phyloP scores from a whole-genome alignment of 2,329 filamentous ascomycete genomes.

The Venturia asperata region DNA sequence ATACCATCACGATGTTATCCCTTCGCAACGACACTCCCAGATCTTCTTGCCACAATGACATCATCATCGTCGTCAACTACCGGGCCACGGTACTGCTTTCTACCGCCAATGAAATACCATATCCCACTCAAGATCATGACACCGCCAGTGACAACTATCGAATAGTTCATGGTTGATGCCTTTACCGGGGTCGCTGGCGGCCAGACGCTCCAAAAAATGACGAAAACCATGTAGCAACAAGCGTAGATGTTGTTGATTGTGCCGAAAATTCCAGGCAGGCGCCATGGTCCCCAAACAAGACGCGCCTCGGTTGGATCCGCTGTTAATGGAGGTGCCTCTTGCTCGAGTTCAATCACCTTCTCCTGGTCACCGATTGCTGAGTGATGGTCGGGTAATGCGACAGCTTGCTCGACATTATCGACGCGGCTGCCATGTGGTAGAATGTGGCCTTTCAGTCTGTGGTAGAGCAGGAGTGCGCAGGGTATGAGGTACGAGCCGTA shows the following conservation, averaged over 20 bases:
- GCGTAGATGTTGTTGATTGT: conserved; percentile 50
- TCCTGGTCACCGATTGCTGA: not conserved
- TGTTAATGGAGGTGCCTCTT: not conserved
- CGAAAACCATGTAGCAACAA: conserved; percentile 46
- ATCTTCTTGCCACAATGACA: conserved; percentile 24
- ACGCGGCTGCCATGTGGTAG: conserved; percentile 32
- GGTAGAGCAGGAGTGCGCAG: conserved; percentile 36
- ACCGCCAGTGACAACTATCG: conserved; percentile 34
- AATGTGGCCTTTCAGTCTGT: conserved; percentile 35
- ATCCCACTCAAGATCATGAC: conserved; percentile 32
- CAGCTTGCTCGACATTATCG: conserved; percentile 19
- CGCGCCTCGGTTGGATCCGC: conserved; percentile 24
- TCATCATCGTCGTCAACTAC: conserved; percentile 32
- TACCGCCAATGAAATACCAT: conserved; percentile 33
- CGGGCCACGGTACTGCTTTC: conserved; percentile 34
- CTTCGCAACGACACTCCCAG: conserved; percentile 22
- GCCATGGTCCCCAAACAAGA: conserved; percentile 51
- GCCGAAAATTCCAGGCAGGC: conserved; percentile 44
- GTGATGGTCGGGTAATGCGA: not conserved
- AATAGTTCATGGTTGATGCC: conserved; percentile 39
- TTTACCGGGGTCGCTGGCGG: conserved; percentile 32
- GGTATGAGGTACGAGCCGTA: conserved; percentile 40
- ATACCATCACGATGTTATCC: not conserved
- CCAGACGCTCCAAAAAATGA: conserved; percentile 52
- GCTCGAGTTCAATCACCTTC: not conserved